These are phyloP conservation scores for Neophaeococcomyces aloes DNA, from an alignment of 2,329 filamentous ascomycete genomes.

Conservation along the genomic window DNA sequence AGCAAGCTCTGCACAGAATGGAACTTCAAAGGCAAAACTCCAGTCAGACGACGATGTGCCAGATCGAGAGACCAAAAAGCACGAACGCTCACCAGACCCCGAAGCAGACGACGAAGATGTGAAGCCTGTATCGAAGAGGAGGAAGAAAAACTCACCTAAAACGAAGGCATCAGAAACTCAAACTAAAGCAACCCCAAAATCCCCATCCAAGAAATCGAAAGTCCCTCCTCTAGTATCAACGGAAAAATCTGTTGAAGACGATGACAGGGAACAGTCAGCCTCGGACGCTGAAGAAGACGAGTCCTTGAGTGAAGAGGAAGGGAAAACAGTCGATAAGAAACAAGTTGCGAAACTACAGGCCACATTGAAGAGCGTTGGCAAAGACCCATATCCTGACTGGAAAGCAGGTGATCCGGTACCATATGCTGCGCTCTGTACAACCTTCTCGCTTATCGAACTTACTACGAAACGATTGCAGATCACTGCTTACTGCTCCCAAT, in stretches of 20 bases:
- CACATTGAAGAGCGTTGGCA: conserved; percentile 55
- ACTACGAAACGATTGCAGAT: conserved; percentile 87
- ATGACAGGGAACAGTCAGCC: conserved; percentile 29
- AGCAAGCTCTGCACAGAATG: not conserved
- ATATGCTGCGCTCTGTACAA: conserved; percentile 87
- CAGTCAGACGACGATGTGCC: conserved; percentile 12
- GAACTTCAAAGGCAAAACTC: conserved; percentile 10
- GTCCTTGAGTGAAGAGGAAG: conserved; percentile 47
- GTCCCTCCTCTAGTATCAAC: conserved; percentile 1
- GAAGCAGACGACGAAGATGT: conserved; percentile 41
- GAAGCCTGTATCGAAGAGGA: conserved; percentile 50
- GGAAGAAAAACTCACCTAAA: conserved; percentile 31
- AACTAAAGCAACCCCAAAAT: conserved; percentile 15
- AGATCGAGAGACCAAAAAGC: conserved; percentile 24
- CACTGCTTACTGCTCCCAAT: conserved; percentile 75
- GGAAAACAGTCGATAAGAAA: conserved; percentile 62
- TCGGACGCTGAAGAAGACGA: conserved; percentile 30
- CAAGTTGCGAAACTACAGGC: conserved; percentile 70
- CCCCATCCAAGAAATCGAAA: conserved; percentile 21
- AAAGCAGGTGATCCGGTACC: conserved; percentile 77
- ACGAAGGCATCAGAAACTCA: conserved; percentile 13
- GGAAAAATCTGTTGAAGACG: conserved; percentile 18
- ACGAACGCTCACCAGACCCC: conserved; percentile 27
- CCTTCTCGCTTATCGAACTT: conserved; percentile 89
- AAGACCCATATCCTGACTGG: conserved; percentile 94